These are phyloP conservation scores for Claviceps humidiphila DNA, from an alignment of 2,329 filamentous ascomycete genomes.

Conservation along the genomic window DNA sequence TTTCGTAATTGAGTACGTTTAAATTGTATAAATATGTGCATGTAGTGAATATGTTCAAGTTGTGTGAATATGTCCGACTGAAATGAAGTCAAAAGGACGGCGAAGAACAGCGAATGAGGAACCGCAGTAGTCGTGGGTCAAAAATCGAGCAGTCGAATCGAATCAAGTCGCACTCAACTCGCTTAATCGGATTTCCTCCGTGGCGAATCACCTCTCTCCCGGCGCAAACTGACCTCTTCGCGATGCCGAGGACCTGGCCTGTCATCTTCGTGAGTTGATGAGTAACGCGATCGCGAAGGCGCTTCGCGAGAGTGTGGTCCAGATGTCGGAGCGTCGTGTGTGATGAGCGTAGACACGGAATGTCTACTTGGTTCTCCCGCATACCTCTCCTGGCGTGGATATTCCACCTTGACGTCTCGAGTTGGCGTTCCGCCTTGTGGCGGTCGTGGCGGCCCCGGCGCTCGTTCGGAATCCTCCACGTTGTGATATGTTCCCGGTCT, in stretches of 20 bases:
- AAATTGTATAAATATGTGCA: no score
- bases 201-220: conserved; percentile 7
- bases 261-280: conserved; percentile 1
- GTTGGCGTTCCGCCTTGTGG: conserved; percentile 5
- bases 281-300: conserved; percentile 3
- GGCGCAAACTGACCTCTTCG: conserved; percentile 4
- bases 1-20: no score
- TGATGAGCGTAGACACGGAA: conserved; percentile 22
- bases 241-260: conserved; percentile 2
- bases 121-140: no score
- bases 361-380: conserved; percentile 18
- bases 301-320: conserved; percentile 11
- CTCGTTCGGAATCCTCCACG: conserved; percentile 11
- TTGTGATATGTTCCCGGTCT: conserved; percentile 13
- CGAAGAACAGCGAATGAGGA: no score
- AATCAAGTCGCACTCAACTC: background rate
- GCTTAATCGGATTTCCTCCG: conserved; percentile 1
- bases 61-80: background rate
- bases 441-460: conserved; percentile 5
- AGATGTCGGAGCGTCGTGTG: conserved; percentile 6
- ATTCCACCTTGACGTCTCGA: conserved; percentile 8
- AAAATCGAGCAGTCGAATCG: background rate
- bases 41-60: no score
- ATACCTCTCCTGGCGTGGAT: conserved; percentile 14
- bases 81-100: no score